A percentile compares a stretch with the other conserved stretches of the same genome.
Evolutionary conservation across 1,139 yeast species (phyloP).

Genomic region (Sugiyamaella japonica): DNA sequence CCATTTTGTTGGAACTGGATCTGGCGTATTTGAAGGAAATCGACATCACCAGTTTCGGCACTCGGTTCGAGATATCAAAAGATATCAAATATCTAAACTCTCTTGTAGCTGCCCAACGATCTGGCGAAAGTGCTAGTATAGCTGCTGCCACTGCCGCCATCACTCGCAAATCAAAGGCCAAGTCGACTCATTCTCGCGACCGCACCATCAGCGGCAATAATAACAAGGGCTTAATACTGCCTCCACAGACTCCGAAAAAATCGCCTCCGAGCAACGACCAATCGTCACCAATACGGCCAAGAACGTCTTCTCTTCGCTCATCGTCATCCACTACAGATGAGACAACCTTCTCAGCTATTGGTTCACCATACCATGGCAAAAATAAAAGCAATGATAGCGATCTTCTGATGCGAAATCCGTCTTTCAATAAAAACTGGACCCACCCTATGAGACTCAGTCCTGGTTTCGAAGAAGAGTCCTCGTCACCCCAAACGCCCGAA

Average conservation of each 20-base stretch:
- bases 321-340: slow-evolving; percentile 3
- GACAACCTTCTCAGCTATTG: slow-evolving; percentile 7
- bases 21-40: slow-evolving; percentile 83
- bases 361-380: slow-evolving; percentile 4
- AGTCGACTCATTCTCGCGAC: slow-evolving; percentile 1
- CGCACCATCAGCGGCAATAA: not conserved
- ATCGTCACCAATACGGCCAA: slow-evolving; percentile 7
- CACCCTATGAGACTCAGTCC: slow-evolving; percentile 22
- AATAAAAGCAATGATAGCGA: slow-evolving; percentile 3
- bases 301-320: slow-evolving; percentile 7
- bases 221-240: slow-evolving; percentile 6
- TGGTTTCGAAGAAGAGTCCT: not conserved
- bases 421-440: slow-evolving; percentile 35
- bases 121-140: slow-evolving; percentile 13
- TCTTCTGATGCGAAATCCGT: slow-evolving; percentile 20
- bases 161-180: slow-evolving; percentile 8
- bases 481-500: slow-evolving; percentile 16
- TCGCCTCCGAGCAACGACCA: not conserved
- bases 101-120: slow-evolving; percentile 19
- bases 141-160: slow-evolving; percentile 15
- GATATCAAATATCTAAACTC: slow-evolving; percentile 70
- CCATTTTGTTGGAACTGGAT: slow-evolving; percentile 80
- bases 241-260: slow-evolving; percentile 12
- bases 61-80: slow-evolving; percentile 86
- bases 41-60: slow-evolving; percentile 91